These are phyloP conservation scores for Olyra latifolia DNA, from an alignment of 176 grass and related monocot genomes.

Conservation along the genomic window DNA sequence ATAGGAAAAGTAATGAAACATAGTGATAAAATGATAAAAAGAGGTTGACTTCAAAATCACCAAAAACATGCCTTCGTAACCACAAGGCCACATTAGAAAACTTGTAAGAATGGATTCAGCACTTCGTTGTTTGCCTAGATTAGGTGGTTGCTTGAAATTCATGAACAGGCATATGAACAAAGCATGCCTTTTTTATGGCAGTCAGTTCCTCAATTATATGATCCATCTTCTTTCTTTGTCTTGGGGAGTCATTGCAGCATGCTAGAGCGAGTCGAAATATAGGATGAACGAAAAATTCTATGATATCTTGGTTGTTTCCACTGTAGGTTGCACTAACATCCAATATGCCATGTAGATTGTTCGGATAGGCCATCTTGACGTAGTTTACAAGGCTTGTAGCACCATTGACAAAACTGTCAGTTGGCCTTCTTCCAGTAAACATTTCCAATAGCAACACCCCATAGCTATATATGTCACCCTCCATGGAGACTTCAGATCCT, in stretches of 20 bases:
- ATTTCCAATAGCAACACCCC: constrained; percentile 47
- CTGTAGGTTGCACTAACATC: constrained; percentile 29
- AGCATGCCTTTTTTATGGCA: constrained; percentile 18
- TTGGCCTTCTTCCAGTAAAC: constrained; percentile 51
- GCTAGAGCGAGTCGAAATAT: constrained; percentile 16
- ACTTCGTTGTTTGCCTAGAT: not conserved
- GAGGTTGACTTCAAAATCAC: too few species aligned
- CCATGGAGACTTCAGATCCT: constrained; percentile 33
- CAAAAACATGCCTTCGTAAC: too few species aligned
- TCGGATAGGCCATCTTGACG: constrained; percentile 35
- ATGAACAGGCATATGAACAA: not conserved
- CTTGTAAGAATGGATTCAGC: not conserved
- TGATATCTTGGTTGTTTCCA: constrained; percentile 13
- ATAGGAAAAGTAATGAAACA: too few species aligned
- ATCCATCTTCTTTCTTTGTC: constrained; percentile 19
- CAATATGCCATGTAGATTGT: constrained; percentile 28
- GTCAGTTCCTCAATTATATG: constrained; percentile 10
- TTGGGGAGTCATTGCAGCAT: constrained; percentile 18
- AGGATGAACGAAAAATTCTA: constrained; percentile 1
- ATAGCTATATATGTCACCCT: constrained; percentile 49
- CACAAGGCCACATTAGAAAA: too few species aligned
- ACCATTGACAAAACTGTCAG: not conserved
- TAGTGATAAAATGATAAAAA: too few species aligned
- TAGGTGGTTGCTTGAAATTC: not conserved
- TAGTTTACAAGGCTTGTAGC: constrained; percentile 24